These are phyloP conservation scores for Blastocystis sp. DNA, from an alignment of 352 stramenopile genomes.

Conservation along the genomic window DNA sequence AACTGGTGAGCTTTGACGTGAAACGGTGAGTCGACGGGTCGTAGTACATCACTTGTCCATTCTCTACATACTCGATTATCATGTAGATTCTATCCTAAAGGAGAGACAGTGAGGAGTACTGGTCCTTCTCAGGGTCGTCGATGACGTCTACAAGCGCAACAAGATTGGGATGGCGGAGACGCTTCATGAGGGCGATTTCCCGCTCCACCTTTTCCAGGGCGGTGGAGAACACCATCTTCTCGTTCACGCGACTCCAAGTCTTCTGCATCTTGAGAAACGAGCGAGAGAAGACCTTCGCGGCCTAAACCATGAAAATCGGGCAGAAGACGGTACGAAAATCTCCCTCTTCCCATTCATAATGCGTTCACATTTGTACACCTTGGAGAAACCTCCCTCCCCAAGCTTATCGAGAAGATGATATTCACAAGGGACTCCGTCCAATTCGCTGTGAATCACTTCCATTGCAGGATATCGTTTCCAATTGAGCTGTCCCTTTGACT, in stretches of 20 bases:
- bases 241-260: conserved; percentile 27
- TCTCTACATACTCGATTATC: conserved; percentile 77
- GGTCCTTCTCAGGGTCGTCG: conserved; percentile 80
- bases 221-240: conserved; percentile 66
- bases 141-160: conserved; percentile 87
- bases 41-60: conserved; percentile 74
- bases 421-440: conserved; percentile 60
- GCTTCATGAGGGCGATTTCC: conserved; percentile 89
- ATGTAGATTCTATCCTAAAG: conserved; percentile 87
- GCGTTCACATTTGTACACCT: conserved; percentile 66
- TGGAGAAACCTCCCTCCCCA: conserved; percentile 50
- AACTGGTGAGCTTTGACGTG: conserved; percentile 12
- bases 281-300: conserved; percentile 71
- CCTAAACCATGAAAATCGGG: conserved; percentile 30
- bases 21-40: conserved; percentile 25
- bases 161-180: conserved; percentile 86
- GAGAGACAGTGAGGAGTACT: background rate
- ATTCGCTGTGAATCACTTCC: conserved; percentile 44
- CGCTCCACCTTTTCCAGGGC: conserved; percentile 72
- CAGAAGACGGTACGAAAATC: conserved; percentile 19
- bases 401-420: conserved; percentile 63
- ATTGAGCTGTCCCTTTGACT: background rate
- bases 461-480: conserved; percentile 19
- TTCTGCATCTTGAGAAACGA: conserved; percentile 73
- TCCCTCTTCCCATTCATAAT: conserved; percentile 46